phyloP scores from a whole-genome alignment of 2,329 filamentous ascomycete genomes.

The Sporothrix humicola region DNA sequence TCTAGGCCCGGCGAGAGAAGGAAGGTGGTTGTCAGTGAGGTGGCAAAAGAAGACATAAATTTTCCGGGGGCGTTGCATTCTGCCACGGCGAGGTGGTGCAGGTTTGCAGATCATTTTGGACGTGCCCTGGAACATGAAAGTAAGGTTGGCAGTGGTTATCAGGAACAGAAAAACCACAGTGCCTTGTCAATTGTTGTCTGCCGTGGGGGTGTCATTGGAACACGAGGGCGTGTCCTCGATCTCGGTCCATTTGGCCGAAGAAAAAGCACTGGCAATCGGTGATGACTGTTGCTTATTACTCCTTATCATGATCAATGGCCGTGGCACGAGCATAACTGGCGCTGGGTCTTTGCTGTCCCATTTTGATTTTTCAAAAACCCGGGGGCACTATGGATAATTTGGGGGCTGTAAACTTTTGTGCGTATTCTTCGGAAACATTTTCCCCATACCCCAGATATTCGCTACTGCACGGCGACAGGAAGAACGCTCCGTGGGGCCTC shows the following conservation, averaged over 20 bases:
- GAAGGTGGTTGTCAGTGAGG: too few species aligned
- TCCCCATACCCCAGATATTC: conserved; percentile 29
- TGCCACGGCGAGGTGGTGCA: background rate
- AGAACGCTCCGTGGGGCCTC: background rate
- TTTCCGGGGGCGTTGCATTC: background rate
- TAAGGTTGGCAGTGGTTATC: background rate
- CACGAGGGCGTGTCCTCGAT: background rate
- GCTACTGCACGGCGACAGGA: background rate
- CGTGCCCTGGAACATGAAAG: background rate
- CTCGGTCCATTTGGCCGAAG: conserved; percentile 31
- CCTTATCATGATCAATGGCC: background rate
- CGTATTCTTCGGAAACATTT: background rate
- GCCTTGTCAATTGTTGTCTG: background rate
- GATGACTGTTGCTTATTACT: conserved; percentile 6
- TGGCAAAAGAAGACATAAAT: background rate
- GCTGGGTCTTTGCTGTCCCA: too few species aligned
- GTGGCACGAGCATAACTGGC: too few species aligned
- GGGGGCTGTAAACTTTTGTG: background rate
- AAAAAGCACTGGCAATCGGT: background rate
- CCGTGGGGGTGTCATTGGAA: conserved; percentile 7
- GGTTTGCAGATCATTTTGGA: conserved; percentile 7
- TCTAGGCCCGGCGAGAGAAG: background rate
- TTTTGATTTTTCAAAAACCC: background rate
- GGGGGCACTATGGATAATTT: conserved; percentile 30
- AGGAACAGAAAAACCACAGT: background rate